phyloP scores from a whole-genome alignment of 306 rosid genomes.

The Canavalia ensiformis region DNA sequence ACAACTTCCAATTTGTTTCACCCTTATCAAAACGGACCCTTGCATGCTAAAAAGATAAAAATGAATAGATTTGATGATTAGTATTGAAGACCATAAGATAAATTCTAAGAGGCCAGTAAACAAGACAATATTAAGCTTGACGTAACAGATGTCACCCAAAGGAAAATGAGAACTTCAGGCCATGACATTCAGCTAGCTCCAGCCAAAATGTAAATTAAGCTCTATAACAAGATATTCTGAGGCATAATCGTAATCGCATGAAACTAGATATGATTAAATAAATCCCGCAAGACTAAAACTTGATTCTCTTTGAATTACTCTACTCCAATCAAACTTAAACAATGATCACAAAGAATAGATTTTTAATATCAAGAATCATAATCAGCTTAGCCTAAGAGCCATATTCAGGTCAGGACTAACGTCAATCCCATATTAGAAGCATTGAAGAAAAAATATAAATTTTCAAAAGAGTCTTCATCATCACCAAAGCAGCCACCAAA shows the following conservation, averaged over 20 bases:
- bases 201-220: slow-evolving; percentile 15
- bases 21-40: not conserved
- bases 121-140: not conserved
- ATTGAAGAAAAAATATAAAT: not conserved
- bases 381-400: slow-evolving; percentile 4
- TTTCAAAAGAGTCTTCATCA: slow-evolving; percentile 18
- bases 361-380: not conserved
- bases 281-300: slow-evolving; percentile 10
- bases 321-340: slow-evolving; percentile 24
- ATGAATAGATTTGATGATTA: not conserved
- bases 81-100: not conserved
- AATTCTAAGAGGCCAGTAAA: not conserved
- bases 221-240: slow-evolving; percentile 1
- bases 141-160: not conserved
- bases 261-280: slow-evolving; percentile 2
- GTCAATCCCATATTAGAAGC: not conserved
- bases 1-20: not conserved
- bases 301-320: slow-evolving; percentile 30
- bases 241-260: not conserved
- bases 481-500: slow-evolving; percentile 38
- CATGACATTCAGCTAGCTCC: not conserved
- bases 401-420: slow-evolving; percentile 27
- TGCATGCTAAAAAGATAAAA: not conserved
- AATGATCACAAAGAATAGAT: slow-evolving; percentile 1
- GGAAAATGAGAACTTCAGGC: not conserved